Percentiles rank a stretch among this genome's conserved stretches.
Evolutionary conservation across 371 early-diverging fungal genomes (phyloP).

Genomic region (Actinomucor elegans): DNA sequence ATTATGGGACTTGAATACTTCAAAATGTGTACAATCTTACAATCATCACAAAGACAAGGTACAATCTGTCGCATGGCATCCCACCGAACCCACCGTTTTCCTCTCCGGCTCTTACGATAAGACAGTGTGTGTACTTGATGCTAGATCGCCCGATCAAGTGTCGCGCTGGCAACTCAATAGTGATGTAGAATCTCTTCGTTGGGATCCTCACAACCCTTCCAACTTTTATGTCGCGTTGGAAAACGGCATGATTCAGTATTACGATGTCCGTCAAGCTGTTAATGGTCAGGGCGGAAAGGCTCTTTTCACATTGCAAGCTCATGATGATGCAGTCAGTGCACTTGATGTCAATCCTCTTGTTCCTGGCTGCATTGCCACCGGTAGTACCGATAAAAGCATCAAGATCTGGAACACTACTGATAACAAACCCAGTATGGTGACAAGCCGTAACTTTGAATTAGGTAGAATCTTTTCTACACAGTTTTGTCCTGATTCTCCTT

Average conservation of each 20-base stretch:
- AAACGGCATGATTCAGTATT: conserved; percentile 86
- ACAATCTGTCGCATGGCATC: conserved; percentile 90
- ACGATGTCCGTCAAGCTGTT: conserved; percentile 73
- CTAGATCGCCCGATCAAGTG: conserved; percentile 72
- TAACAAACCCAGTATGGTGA: conserved; percentile 73
- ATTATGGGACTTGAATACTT: conserved; percentile 88
- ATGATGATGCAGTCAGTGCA: conserved; percentile 85
- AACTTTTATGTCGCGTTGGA: conserved; percentile 84
- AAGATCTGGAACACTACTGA: conserved; percentile 91
- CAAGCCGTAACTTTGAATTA: conserved; percentile 78
- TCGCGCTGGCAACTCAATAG: conserved; percentile 66
- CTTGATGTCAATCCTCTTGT: conserved; percentile 81
- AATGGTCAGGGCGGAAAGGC: conserved; percentile 49
- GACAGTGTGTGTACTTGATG: conserved; percentile 83
- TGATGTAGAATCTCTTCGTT: conserved; percentile 89
- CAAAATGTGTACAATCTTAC: conserved; percentile 74
- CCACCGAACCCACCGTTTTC: conserved; percentile 81
- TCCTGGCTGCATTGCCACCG: conserved; percentile 85
- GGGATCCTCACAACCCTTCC: conserved; percentile 83
- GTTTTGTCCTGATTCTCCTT: conserved; percentile 89
- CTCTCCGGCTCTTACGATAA: conserved; percentile 90
- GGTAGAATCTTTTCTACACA: conserved; percentile 86
- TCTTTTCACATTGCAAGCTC: conserved; percentile 89
- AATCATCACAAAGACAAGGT: conserved; percentile 86
- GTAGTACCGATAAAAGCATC: conserved; percentile 85